Evolutionary conservation across 75 land plant genomes (phyloP).

Genomic region (Cryptomeria japonica): DNA sequence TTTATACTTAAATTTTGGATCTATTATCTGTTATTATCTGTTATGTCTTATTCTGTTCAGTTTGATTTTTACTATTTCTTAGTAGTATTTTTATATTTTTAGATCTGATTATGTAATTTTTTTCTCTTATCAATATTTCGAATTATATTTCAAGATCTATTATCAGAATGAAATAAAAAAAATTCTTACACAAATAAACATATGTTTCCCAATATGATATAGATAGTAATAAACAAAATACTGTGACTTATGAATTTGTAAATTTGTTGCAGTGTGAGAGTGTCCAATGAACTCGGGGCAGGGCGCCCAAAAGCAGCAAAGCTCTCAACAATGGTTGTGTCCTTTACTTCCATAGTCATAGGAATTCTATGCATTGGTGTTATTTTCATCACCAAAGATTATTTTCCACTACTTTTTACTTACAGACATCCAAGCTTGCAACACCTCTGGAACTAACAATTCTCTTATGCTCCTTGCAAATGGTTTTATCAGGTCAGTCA

Average conservation of each 20-base stretch:
- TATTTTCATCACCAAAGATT: constrained; percentile 12
- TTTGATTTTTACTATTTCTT: not conserved
- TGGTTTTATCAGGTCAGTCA: not conserved
- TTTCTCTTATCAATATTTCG: too few species aligned
- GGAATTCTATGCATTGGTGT: constrained; percentile 19
- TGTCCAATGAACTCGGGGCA: constrained; percentile 63
- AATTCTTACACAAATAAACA: too few species aligned
- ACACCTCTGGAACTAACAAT: constrained; percentile 1
- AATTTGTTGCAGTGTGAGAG: constrained; percentile 28
- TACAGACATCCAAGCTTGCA: constrained; percentile 17
- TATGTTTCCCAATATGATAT: not conserved
- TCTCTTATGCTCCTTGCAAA: not conserved
- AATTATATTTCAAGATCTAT: too few species aligned
- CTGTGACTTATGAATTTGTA: not conserved
- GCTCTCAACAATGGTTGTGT: constrained; percentile 25
- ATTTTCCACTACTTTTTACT: constrained; percentile 29
- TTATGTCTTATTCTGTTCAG: not conserved
- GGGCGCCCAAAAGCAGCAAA: constrained; percentile 36
- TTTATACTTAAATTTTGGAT: not conserved
- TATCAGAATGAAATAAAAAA: not conserved
- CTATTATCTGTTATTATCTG: not conserved
- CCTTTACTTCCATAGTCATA: constrained; percentile 22
- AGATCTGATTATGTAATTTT: too few species aligned
- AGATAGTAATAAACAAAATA: not conserved
- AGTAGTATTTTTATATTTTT: not conserved